Evolutionary conservation across 352 stramenopile genomes (phyloP).

Genomic region (Stramenopiles sp.): DNA sequence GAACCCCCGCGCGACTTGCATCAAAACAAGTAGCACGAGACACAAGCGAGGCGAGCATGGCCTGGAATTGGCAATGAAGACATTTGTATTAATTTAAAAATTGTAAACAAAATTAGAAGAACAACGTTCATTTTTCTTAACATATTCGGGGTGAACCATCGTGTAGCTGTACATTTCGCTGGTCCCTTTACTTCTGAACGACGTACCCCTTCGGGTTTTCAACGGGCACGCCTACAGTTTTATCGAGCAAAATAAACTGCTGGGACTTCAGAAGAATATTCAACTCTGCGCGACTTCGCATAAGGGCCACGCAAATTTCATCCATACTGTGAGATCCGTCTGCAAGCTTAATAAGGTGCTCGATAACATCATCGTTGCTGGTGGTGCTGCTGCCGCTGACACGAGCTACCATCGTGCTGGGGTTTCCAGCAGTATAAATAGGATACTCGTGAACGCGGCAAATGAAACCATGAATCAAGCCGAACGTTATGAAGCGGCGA

Average conservation of each 20-base stretch:
- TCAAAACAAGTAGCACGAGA: too few relatives aligned
- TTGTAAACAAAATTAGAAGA: too few relatives aligned
- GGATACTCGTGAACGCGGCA: constrained; percentile 57
- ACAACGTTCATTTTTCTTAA: too few relatives aligned
- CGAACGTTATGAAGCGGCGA: constrained; percentile 56
- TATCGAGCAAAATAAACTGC: background rate
- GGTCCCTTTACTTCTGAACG: background rate
- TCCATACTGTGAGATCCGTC: background rate
- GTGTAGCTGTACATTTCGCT: too few relatives aligned
- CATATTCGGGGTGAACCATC: too few relatives aligned
- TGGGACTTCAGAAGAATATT: background rate
- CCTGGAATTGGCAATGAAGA: too few relatives aligned
- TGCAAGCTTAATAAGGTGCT: background rate
- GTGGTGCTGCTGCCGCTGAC: background rate
- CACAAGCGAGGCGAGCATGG: too few relatives aligned
- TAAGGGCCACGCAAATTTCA: background rate
- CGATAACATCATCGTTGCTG: background rate
- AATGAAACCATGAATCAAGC: constrained; percentile 55
- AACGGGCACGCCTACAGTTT: background rate
- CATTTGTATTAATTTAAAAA: too few relatives aligned
- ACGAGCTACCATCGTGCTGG: background rate
- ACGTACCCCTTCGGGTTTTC: background rate
- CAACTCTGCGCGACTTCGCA: background rate
- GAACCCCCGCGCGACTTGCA: too few relatives aligned
- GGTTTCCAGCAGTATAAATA: constrained; percentile 23